These are phyloP conservation scores for Suhomyces canberraensis DNA, from an alignment of 805 yeast genomes.

Conservation along the genomic window DNA sequence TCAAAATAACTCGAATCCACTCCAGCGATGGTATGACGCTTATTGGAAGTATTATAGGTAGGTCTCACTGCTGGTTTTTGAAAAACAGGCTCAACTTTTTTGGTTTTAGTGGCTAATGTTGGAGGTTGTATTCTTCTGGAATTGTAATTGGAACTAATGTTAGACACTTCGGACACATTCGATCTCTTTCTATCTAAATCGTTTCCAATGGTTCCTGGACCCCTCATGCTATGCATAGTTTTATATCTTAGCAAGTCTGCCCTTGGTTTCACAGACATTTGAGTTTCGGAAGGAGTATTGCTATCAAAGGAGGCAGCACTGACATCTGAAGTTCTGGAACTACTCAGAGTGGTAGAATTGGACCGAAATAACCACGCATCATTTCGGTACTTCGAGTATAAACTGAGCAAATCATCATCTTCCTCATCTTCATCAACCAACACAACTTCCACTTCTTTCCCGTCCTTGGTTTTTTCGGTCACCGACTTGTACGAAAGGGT, in stretches of 20 bases:
- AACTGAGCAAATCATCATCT: conserved; percentile 37
- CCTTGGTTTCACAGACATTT: conserved; percentile 10
- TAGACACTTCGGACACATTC: conserved; percentile 5
- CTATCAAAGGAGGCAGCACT: conserved; percentile 19
- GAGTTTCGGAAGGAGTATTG: conserved; percentile 18
- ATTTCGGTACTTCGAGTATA: conserved; percentile 38
- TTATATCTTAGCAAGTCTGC: conserved; percentile 1
- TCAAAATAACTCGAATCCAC: conserved; percentile 32
- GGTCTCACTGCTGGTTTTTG: conserved; percentile 1
- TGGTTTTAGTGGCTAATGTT: neutral
- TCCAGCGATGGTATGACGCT: conserved; percentile 8
- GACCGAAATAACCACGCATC: conserved; percentile 24
- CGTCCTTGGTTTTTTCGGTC: conserved; percentile 35
- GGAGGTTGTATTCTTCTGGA: conserved; percentile 21
- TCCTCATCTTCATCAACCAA: conserved; percentile 35
- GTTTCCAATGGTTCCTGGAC: neutral
- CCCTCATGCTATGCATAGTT: conserved; percentile 1
- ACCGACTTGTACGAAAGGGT: conserved; percentile 37
- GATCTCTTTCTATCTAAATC: conserved; percentile 4
- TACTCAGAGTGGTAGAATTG: conserved; percentile 18
- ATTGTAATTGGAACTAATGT: conserved; percentile 18
- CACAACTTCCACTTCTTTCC: conserved; percentile 41
- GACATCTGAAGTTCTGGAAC: conserved; percentile 6
- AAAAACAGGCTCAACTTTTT: neutral
- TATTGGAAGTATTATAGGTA: neutral